Evolutionary conservation across 345 rosid genomes (phyloP), one percentile per base, ranked within the genome.

Genomic region (Salix udensis): DNA sequence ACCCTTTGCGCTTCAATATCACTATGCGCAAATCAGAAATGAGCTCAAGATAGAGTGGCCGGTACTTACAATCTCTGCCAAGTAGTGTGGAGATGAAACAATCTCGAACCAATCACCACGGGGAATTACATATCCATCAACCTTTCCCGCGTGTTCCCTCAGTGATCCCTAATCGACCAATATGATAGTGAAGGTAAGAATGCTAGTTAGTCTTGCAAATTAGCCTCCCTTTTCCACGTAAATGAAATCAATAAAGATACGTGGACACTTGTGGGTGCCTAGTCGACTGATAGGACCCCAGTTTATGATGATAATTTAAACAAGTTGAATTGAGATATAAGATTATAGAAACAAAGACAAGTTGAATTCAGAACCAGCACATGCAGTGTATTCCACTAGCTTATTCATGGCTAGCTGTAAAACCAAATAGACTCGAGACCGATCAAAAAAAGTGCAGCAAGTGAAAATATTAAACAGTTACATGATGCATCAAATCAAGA

Each of bases 91-190:
- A 30, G 82, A 81, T 52, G 98, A 92, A 66, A 91, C 92, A n/a
- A 87, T 77, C 70, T 84, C 88, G 73, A 94, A 92, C 97, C 98
- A 91, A 84, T 91, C 90, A 68, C 97, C 98, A 50, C 50, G 72
- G 13, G 95, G 97, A 37, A 89, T 81, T 61, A 84, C 83, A 58
- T 92, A 89, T 52, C 80, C 86, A 6, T 80, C 77, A 0, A 44
- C 73, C 71, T 84, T 84, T 67, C 81, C 87, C 13, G 77, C 75
- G 28, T 28, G 44, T 48, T 81, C 78, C 55, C 94, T 75, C 2
- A 94, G 76, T 0, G 93, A 86, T 73, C 96, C 98, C 91, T 89
- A 68, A 74, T 11, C 31, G 58, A 34, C 72, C 34, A 62, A 26
- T 26, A 70, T 2, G 21, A 70, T 21, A 30, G 16, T 24, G 46